These are phyloP conservation scores for Priceomyces haplophilus DNA, from an alignment of 805 yeast species.

Conservation along the genomic window DNA sequence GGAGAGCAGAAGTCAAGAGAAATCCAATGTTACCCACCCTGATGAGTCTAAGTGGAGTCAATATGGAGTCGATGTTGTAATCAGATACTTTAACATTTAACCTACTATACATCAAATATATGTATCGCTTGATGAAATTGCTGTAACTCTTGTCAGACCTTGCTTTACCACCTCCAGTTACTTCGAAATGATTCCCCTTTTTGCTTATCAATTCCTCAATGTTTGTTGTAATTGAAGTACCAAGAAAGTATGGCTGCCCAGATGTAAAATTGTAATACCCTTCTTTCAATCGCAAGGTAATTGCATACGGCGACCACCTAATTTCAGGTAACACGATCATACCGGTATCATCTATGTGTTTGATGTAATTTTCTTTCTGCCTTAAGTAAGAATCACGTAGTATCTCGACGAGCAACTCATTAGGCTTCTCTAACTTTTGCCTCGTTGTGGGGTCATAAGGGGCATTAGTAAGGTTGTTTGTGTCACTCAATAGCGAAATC, in stretches of 20 bases:
- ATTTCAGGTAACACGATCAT: constrained; percentile 19
- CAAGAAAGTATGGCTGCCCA: not conserved
- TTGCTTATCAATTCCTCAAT: not conserved
- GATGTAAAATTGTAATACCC: constrained; percentile 10
- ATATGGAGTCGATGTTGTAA: constrained; percentile 9
- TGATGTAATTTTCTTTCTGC: constrained; percentile 17
- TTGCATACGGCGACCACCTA: constrained; percentile 6
- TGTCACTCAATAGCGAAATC: constrained; percentile 1
- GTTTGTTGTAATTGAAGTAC: constrained; percentile 1
- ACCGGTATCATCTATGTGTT: constrained; percentile 13
- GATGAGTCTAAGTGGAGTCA: constrained; percentile 2
- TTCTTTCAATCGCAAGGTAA: constrained; percentile 10
- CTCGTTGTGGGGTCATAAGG: not conserved
- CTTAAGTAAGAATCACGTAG: constrained; percentile 18
- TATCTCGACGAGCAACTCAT: constrained; percentile 8
- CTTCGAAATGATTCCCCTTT: not conserved
- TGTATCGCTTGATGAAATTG: constrained; percentile 8
- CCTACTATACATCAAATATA: constrained; percentile 6
- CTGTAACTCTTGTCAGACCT: not conserved
- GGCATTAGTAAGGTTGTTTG: constrained; percentile 3
- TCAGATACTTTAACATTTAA: constrained; percentile 2
- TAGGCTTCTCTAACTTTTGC: not conserved
- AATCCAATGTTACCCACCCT: constrained; percentile 14
- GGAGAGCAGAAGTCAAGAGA: constrained; percentile 3
- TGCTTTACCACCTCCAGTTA: not conserved